These are phyloP conservation scores for Aspergillus spinulosporus DNA, from an alignment of 2,329 filamentous ascomycete genomes.

Conservation along the genomic window DNA sequence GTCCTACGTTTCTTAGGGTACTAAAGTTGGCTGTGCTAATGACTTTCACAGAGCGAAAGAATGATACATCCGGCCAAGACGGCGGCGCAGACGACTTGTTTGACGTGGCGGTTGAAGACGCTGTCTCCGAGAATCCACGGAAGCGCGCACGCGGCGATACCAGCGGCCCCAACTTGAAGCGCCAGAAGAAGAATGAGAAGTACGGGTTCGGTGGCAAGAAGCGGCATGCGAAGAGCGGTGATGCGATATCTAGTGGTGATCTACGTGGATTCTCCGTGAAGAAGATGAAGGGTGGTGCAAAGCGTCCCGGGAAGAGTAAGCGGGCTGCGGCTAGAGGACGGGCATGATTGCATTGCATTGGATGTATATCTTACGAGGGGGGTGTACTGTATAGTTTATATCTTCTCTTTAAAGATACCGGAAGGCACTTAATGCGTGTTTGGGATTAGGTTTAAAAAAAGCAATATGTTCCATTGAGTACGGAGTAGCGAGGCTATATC, in stretches of 20 bases:
- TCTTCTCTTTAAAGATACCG: constrained; percentile 3
- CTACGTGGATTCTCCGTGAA: constrained; percentile 75
- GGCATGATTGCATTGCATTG: constrained; percentile 9
- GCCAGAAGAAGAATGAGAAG: constrained; percentile 91
- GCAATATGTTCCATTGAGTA: neutral
- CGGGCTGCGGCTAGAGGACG: constrained; percentile 41
- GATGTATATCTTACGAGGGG: neutral
- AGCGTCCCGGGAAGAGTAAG: constrained; percentile 55
- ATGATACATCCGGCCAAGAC: constrained; percentile 57
- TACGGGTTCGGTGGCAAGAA: constrained; percentile 98
- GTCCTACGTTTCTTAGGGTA: constrained; percentile 40
- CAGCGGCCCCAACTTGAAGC: constrained; percentile 60
- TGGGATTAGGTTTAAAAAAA: constrained; percentile 4
- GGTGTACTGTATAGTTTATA: neutral
- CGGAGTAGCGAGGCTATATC: neutral
- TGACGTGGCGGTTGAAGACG: constrained; percentile 79
- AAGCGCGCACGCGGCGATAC: constrained; percentile 45
- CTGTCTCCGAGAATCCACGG: constrained; percentile 57
- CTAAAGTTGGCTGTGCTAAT: neutral
- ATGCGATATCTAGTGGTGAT: constrained; percentile 79
- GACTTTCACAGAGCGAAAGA: constrained; percentile 70
- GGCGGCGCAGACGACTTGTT: constrained; percentile 80
- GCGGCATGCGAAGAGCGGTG: constrained; percentile 83
- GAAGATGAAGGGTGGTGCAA: constrained; percentile 71
- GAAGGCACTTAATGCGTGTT: neutral